Evolutionary conservation across 2,329 filamentous ascomycete species (phyloP).

Genomic region (Drechslerella coelobrocha): DNA sequence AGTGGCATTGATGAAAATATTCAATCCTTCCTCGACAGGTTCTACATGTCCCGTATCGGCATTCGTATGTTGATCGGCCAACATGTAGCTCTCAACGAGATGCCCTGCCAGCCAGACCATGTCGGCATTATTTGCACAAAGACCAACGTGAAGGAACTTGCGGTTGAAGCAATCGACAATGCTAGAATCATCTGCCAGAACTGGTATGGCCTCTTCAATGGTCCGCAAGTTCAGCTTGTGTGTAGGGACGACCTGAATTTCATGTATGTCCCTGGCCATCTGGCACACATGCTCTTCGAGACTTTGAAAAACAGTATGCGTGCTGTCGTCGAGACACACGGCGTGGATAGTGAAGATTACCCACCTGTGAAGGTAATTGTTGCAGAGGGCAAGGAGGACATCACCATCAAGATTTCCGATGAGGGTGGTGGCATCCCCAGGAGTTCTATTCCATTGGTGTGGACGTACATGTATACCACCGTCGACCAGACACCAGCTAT

Average conservation of each 20-base stretch:
- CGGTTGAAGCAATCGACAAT: constrained; percentile 97
- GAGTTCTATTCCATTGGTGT: constrained; percentile 93
- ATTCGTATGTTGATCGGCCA: constrained; percentile 99
- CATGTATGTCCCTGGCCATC: constrained; percentile 99
- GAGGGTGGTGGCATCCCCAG: constrained; percentile 95
- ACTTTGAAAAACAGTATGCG: constrained; percentile 97
- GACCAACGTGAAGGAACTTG: constrained; percentile 93
- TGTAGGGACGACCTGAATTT: constrained; percentile 94
- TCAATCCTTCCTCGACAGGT: constrained; percentile 95
- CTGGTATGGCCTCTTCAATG: constrained; percentile 96
- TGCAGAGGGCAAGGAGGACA: constrained; percentile 96
- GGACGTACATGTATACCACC: constrained; percentile 99
- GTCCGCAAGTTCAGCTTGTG: constrained; percentile 93
- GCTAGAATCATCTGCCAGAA: constrained; percentile 99
- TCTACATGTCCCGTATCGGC: constrained; percentile 99
- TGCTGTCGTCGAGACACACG: constrained; percentile 93
- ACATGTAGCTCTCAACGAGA: constrained; percentile 95
- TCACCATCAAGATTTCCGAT: constrained; percentile 97
- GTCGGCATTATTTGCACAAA: constrained; percentile 99
- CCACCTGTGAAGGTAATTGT: constrained; percentile 97
- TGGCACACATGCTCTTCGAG: constrained; percentile 99
- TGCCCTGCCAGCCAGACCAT: constrained; percentile 87
- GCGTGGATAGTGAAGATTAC: constrained; percentile 87
- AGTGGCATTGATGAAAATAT: constrained; percentile 99
- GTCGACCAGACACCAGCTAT: constrained; percentile 93